A percentile compares a stretch with the other conserved stretches of the same genome.
Evolutionary conservation across 2,329 filamentous ascomycete genomes (phyloP).

Genomic region (Nigrospora oryzae): DNA sequence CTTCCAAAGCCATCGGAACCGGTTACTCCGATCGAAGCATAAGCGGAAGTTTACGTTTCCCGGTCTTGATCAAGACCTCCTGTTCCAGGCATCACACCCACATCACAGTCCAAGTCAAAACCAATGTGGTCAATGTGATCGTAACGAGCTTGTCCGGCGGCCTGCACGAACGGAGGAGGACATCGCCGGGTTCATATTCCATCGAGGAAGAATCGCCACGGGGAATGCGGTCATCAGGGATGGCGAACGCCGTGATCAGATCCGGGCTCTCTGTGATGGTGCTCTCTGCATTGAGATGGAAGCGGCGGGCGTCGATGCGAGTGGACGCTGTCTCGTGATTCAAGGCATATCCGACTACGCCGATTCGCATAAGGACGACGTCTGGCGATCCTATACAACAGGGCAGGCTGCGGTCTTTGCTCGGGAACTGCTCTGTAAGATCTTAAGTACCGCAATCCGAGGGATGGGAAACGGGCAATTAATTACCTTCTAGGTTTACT

Average conservation of each 20-base stretch:
- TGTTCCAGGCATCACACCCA: neutral
- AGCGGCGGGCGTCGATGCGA: neutral
- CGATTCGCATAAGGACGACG: neutral
- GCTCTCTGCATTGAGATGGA: constrained; percentile 1
- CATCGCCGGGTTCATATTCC: neutral
- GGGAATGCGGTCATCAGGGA: neutral
- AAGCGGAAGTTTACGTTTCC: neutral
- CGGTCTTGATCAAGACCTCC: neutral
- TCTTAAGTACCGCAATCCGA: neutral
- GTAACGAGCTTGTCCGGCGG: neutral
- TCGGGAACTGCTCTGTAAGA: neutral
- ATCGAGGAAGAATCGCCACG: neutral
- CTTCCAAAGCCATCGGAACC: neutral
- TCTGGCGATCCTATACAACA: neutral
- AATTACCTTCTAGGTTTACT: neutral
- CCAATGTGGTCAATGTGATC: neutral
- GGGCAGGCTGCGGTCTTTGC: neutral
- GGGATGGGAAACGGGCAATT: too few species aligned
- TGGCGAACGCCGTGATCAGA: neutral
- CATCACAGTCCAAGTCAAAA: neutral
- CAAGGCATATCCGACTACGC: neutral
- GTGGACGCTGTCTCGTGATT: neutral
- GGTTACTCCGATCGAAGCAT: neutral
- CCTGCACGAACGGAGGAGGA: neutral
- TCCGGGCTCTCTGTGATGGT: neutral